Evolutionary conservation across 495 filamentous ascomycete species (phyloP).

Genomic region (Apodospora peruviana): DNA sequence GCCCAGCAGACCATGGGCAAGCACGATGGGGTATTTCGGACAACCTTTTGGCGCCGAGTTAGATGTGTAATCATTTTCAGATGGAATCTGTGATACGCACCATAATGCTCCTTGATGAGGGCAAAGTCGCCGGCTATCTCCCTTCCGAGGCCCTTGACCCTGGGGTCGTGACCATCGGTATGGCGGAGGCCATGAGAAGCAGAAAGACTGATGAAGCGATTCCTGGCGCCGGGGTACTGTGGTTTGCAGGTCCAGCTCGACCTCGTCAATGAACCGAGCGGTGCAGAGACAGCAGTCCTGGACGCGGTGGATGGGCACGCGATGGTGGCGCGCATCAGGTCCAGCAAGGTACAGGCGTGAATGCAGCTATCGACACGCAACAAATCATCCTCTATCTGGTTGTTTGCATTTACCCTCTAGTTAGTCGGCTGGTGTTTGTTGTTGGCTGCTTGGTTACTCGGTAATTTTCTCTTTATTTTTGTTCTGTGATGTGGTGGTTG

Average conservation of each 20-base stretch:
- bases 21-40: conserved; percentile 68
- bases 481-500: too few species aligned
- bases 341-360: background rate
- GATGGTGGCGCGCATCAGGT: background rate
- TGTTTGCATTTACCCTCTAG: too few species aligned
- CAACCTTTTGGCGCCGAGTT: conserved; percentile 33
- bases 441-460: too few species aligned
- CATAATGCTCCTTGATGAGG: conserved; percentile 60
- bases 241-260: background rate
- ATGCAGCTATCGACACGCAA: too few species aligned
- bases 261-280: background rate
- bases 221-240: background rate
- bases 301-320: background rate
- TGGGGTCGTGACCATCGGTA: conserved; percentile 37
- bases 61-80: background rate
- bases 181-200: conserved; percentile 4
- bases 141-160: conserved; percentile 51
- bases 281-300: background rate
- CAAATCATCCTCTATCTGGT: too few species aligned
- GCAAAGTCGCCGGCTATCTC: conserved; percentile 78
- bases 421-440: too few species aligned
- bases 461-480: too few species aligned
- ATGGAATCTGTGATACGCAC: conserved; percentile 32
- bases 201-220: conserved; percentile 8
- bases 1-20: conserved; percentile 87